Conservation (phyloP, 2,329 filamentous ascomycete species). For the Paraphoma sp. region DNA sequence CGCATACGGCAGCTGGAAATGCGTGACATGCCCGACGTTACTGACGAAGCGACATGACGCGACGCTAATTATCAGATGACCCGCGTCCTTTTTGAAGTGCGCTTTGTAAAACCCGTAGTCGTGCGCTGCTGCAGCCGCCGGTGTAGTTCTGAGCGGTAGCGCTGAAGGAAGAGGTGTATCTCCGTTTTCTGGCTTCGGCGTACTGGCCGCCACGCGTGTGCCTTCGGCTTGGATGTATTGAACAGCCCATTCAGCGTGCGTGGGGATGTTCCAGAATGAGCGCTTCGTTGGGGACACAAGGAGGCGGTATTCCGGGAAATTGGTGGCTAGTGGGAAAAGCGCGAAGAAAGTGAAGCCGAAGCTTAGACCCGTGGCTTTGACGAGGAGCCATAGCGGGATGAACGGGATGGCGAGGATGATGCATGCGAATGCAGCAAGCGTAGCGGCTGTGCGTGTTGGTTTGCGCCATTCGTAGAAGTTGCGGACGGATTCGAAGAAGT, state of each 20-base stretch:
- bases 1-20: constrained; percentile 22
- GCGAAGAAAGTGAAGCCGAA: constrained; percentile 42
- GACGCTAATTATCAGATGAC: constrained; percentile 23
- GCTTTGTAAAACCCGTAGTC: constrained; percentile 31
- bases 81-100: constrained; percentile 16
- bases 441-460: constrained; percentile 32
- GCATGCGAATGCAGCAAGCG: constrained; percentile 30
- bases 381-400: constrained; percentile 32
- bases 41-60: constrained; percentile 26
- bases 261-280: constrained; percentile 47
- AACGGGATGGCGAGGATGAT: constrained; percentile 29
- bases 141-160: not conserved
- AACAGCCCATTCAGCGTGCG: constrained; percentile 47
- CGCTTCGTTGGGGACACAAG: constrained; percentile 45
- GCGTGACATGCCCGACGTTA: constrained; percentile 11
- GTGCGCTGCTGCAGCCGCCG: not conserved
- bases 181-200: not conserved
- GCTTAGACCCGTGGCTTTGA: constrained; percentile 37
- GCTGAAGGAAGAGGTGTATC: not conserved
- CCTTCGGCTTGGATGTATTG: constrained; percentile 39
- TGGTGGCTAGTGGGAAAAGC: constrained; percentile 42
- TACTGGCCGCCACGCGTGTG: constrained; percentile 10
- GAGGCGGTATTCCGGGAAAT: constrained; percentile 45
- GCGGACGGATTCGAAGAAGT: constrained; percentile 42
- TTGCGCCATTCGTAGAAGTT: constrained; percentile 50